Conservation (phyloP, 2,329 filamentous ascomycete genomes). For the Colletotrichum navitas region DNA sequence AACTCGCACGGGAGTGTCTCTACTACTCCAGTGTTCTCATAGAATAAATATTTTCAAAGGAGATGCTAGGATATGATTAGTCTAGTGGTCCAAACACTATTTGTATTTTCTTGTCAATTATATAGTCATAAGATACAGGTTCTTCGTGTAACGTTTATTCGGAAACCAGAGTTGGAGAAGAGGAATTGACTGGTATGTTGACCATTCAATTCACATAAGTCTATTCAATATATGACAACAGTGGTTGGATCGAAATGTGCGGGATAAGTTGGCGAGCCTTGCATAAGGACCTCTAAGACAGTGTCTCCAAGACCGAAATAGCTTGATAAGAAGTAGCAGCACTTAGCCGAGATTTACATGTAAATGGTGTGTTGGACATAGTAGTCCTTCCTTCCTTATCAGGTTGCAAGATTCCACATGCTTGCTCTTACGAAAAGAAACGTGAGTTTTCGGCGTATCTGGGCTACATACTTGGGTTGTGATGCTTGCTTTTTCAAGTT, state of each 20-base stretch:
- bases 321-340: neutral
- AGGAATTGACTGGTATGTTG: neutral
- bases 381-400: too few species aligned
- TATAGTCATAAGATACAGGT: neutral
- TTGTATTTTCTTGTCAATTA: neutral
- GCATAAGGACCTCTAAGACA: neutral
- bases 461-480: slow-evolving; percentile 2
- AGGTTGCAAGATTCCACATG: neutral
- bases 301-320: neutral
- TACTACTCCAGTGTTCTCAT: neutral
- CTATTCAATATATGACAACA: neutral
- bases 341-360: neutral
- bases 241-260: neutral
- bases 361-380: neutral
- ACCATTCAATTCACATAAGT: neutral
- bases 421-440: neutral
- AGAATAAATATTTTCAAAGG: neutral
- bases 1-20: neutral
- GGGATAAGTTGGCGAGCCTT: neutral
- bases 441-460: slow-evolving; percentile 13
- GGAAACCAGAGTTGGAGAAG: neutral
- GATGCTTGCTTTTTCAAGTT: neutral
- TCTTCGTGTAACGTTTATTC: neutral
- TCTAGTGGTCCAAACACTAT: neutral
- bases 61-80: slow-evolving; percentile 7